Base-by-base conservation (phyloP, 352 stramenopile genomes). In the Phytopythium aichiense region DNA sequence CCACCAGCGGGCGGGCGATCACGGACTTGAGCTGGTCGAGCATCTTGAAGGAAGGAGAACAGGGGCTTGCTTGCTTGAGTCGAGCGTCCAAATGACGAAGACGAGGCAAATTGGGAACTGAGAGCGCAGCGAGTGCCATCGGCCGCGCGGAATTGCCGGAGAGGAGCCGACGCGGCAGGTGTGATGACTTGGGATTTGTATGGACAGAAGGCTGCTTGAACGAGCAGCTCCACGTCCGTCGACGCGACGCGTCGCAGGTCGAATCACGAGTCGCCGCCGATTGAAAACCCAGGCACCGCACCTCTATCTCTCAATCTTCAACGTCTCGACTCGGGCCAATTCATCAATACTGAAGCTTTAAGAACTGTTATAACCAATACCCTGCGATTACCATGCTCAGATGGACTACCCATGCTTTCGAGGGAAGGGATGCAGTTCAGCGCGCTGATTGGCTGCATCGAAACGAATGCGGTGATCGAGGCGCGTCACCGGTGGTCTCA, bases 21-120 rank as follows among this genome's bases (percentile, higher is more conserved):
- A 86, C 77, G 69, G 73, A 77, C 76, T 91, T 91, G 66, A 91
- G 69, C 63, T 88, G 77, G 70, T 91, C 77, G 61, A 91, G 68
- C 81, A 91, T 91, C 54, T 40, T 22, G 7, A 9, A n/a, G 23
- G 12, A 46, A 38, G 8, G 23, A 6, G 13, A 30, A 3, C 13
- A 45, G 15, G 46, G 45, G 72, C 18, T 64, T 61, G 48, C 16
- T 23, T 16, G 50, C 12, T 51, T 62, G 60, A 8, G 57, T 59
- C 33, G 56, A 60, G 65, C 53, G 56, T 61, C 35, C 43, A 37
- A 66, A 58, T 58, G 46, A 67, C 54, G 45, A 46, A 25, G 7
- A 72, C 51, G 42, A 69, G 28, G 70, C 63, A 72, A 80, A 73
- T 81, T 84, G 64, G 46, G 63, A 74, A 81, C 60, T 84, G 75